phyloP scores from a whole-genome alignment of 2,329 filamentous ascomycete genomes.

The Fusarium sp. region DNA sequence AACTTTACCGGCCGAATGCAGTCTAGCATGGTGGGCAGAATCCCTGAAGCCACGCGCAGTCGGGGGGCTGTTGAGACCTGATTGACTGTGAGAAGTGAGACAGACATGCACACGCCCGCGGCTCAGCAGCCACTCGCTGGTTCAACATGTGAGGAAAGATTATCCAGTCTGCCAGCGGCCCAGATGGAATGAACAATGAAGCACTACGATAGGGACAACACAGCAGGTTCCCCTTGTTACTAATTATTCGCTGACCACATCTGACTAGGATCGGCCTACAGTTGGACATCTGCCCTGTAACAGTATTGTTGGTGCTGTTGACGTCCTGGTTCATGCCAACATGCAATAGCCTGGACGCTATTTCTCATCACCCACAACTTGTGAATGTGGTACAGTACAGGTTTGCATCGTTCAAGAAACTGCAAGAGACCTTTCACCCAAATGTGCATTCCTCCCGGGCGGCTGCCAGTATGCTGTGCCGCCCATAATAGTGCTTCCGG shows the following conservation, averaged over 20 bases:
- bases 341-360: constrained; percentile 19
- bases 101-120: constrained; percentile 30
- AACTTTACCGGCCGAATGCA: constrained; percentile 39
- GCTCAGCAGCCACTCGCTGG: constrained; percentile 28
- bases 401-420: constrained; percentile 18
- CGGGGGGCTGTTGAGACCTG: constrained; percentile 38
- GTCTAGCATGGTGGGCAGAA: constrained; percentile 42
- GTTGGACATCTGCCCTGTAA: neutral
- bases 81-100: constrained; percentile 24
- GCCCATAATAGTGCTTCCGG: constrained; percentile 11
- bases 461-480: neutral
- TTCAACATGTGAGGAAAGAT: constrained; percentile 18
- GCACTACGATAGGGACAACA: constrained; percentile 3
- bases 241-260: neutral
- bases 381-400: neutral
- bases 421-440: constrained; percentile 3
- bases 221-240: neutral
- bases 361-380: constrained; percentile 13
- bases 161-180: constrained; percentile 4
- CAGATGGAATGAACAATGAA: constrained; percentile 24
- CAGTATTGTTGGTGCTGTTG: neutral
- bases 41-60: constrained; percentile 55
- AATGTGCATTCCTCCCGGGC: constrained; percentile 23
- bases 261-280: neutral
- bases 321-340: constrained; percentile 14